Evolutionary conservation across 805 yeast species (phyloP).

Genomic region (Pichia gijzeniarum): DNA sequence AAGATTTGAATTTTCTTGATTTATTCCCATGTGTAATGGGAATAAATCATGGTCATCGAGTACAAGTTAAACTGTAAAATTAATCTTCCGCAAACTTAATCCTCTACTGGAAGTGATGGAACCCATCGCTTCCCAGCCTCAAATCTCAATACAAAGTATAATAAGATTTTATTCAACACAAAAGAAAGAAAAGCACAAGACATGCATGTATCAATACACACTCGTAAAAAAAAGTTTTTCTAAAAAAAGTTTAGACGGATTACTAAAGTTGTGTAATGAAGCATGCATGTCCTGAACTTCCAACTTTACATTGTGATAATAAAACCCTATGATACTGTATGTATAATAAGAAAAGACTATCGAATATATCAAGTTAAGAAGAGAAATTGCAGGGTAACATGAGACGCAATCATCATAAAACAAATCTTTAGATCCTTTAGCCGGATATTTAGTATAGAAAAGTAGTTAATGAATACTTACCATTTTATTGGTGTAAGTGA

Average conservation of each 20-base stretch:
- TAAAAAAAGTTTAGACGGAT: neutral
- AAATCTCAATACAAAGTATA: neutral
- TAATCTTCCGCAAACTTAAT: constrained; percentile 17
- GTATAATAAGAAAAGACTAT: neutral
- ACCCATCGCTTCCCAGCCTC: constrained; percentile 7
- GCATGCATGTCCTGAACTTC: neutral
- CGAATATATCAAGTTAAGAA: neutral
- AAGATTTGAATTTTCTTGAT: constrained; percentile 1
- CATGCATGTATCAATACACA: constrained; percentile 7
- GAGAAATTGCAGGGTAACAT: constrained; percentile 4
- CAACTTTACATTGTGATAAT: neutral
- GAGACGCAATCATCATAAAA: constrained; percentile 10
- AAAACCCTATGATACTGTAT: neutral
- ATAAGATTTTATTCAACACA: neutral
- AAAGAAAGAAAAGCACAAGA: constrained; percentile 9
- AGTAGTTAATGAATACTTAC: constrained; percentile 16
- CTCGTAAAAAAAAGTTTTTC: neutral
- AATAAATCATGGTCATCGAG: constrained; percentile 25
- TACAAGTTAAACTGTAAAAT: constrained; percentile 10
- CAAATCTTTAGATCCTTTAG: constrained; percentile 31
- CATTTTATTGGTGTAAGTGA: constrained; percentile 14
- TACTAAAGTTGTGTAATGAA: constrained; percentile 3
- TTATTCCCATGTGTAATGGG: neutral
- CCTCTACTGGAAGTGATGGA: constrained; percentile 17
- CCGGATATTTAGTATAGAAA: constrained; percentile 10